Evolutionary conservation across 164 flowering plant species (phyloP).

Genomic region (Annona cherimola): DNA sequence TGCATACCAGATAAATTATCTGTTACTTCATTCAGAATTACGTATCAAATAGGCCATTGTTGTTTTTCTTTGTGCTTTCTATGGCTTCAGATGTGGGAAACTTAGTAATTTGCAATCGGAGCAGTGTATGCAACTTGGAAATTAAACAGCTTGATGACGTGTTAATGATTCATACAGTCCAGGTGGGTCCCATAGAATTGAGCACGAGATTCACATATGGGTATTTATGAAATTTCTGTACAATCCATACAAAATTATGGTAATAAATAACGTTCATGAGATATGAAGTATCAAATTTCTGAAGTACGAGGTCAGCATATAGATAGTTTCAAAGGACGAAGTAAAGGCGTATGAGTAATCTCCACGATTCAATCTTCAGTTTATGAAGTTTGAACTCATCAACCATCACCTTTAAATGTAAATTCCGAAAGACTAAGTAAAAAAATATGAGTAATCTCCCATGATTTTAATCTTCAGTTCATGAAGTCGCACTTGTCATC

Average conservation of each 20-base stretch:
- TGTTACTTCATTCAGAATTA: not conserved
- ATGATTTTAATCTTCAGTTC: too few species aligned
- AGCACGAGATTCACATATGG: not conserved
- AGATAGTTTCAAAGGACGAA: too few species aligned
- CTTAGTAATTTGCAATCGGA: not conserved
- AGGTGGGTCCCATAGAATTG: not conserved
- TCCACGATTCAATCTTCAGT: too few species aligned
- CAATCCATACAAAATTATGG: not conserved
- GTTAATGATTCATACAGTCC: not conserved
- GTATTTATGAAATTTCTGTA: not conserved
- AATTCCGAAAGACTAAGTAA: too few species aligned
- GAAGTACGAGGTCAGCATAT: too few species aligned
- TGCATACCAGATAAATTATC: slow-evolving; percentile 15
- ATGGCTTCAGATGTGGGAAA: not conserved
- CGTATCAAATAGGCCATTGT: not conserved
- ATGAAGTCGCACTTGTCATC: too few species aligned
- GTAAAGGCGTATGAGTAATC: too few species aligned
- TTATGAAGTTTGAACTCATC: too few species aligned
- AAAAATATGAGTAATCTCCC: too few species aligned
- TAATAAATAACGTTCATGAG: not conserved
- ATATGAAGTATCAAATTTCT: not conserved
- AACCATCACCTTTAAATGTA: too few species aligned
- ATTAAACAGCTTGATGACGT: not conserved
- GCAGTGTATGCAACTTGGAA: not conserved
- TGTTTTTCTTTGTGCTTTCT: slow-evolving; percentile 1